These are phyloP conservation scores for Cladosporium sp. DNA, from an alignment of 2,329 filamentous ascomycete genomes.

Conservation along the genomic window DNA sequence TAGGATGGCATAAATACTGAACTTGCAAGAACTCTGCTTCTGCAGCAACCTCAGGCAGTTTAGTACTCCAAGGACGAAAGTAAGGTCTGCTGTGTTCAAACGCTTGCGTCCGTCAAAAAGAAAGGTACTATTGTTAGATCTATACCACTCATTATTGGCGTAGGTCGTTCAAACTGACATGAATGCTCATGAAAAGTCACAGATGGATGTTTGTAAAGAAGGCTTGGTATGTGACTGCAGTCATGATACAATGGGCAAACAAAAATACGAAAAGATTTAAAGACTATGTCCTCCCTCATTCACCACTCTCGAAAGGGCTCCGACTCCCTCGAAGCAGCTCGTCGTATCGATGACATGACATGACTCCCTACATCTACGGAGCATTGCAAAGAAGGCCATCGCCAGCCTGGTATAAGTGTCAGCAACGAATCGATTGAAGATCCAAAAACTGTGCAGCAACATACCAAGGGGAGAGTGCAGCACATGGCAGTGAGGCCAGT, in stretches of 20 bases:
- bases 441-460: not conserved
- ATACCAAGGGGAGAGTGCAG: constrained; percentile 24
- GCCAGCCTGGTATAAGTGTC: constrained; percentile 18
- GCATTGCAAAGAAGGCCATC: constrained; percentile 23
- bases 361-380: constrained; percentile 12
- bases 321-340: not conserved
- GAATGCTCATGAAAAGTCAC: not conserved
- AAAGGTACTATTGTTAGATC: no score
- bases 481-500: constrained; percentile 23
- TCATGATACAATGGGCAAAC: not conserved
- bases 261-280: not conserved
- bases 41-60: no score
- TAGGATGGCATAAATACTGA: no score
- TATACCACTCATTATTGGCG: no score
- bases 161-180: not conserved
- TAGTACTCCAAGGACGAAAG: no score
- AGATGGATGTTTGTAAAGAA: not conserved
- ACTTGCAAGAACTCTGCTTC: no score
- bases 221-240: not conserved
- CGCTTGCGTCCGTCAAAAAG: no score
- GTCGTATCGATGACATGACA: not conserved
- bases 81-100: no score
- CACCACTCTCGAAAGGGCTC: not conserved
- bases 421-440: not conserved
- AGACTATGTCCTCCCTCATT: not conserved